Evolutionary conservation across 345 rosid genomes (phyloP).

Genomic region (Sonneratia caseolaris): DNA sequence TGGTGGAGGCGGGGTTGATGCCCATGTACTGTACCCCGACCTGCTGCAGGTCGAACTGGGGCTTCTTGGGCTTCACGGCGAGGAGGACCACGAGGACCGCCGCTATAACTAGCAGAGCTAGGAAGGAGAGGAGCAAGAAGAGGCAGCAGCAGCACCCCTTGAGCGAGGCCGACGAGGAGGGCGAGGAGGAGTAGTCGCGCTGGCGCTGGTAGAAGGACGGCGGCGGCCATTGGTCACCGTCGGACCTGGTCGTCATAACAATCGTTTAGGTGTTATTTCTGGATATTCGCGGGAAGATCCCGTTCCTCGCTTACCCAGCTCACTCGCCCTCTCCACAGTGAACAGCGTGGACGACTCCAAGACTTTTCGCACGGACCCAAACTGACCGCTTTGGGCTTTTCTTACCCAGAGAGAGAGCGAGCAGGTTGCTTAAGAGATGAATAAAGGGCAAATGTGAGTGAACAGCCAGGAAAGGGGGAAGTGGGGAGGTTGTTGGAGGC

Average conservation of each 20-base stretch:
- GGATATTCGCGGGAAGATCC: neutral
- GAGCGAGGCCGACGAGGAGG: constrained; percentile 70
- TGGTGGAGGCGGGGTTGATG: constrained; percentile 37
- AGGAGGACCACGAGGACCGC: constrained; percentile 62
- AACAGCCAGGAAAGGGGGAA: neutral
- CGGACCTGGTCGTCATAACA: constrained; percentile 9
- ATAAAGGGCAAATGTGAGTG: constrained; percentile 1
- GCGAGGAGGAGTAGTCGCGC: constrained; percentile 32
- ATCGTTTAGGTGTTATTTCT: neutral
- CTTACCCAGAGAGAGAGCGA: neutral
- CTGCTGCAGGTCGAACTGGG: constrained; percentile 97
- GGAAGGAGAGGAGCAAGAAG: constrained; percentile 75
- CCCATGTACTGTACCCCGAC: constrained; percentile 92
- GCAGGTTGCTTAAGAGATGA: constrained; percentile 8
- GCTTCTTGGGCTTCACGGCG: constrained; percentile 93
- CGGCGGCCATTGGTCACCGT: constrained; percentile 5
- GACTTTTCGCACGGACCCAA: neutral
- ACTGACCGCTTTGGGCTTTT: neutral
- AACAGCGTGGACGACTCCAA: neutral
- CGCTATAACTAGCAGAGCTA: constrained; percentile 64
- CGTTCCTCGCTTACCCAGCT: neutral
- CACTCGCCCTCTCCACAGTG: neutral
- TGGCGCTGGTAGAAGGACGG: constrained; percentile 15
- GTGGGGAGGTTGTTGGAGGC: neutral
- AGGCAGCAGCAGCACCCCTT: constrained; percentile 98